These are phyloP conservation scores for Sarcomyxa edulis DNA, from an alignment of 768 basidiomycete genomes.

Conservation along the genomic window DNA sequence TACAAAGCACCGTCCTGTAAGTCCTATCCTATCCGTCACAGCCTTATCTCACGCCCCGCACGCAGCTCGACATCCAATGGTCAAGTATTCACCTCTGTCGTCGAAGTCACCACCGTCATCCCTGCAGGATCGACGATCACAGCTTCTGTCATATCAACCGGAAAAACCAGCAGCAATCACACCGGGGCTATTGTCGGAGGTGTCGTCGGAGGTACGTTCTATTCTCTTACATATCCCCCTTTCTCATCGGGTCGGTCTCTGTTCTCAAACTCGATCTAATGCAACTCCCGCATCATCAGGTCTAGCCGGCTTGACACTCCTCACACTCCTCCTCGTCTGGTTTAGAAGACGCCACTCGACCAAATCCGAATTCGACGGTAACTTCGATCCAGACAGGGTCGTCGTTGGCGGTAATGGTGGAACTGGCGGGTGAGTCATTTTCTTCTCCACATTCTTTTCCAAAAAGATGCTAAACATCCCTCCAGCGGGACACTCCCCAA, in stretches of 20 bases:
- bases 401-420: constrained; percentile 2
- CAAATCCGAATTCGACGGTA: constrained; percentile 30
- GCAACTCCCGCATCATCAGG: constrained; percentile 13
- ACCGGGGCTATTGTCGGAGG: constrained; percentile 46
- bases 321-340: constrained; percentile 19
- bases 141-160: background rate
- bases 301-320: constrained; percentile 20
- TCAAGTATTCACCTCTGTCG: constrained; percentile 19
- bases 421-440: background rate
- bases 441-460: too few relatives aligned
- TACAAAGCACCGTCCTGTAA: constrained; percentile 4
- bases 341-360: constrained; percentile 20
- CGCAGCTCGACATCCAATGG: constrained; percentile 19
- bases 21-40: background rate
- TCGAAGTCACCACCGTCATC: constrained; percentile 20
- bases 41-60: background rate
- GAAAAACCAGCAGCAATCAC: constrained; percentile 12
- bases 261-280: background rate
- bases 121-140: constrained; percentile 19
- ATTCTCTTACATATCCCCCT: background rate
- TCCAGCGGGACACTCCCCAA: constrained; percentile 10
- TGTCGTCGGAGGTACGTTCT: constrained; percentile 39
- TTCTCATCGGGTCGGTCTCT: background rate
- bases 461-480: background rate
- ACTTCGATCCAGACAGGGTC: constrained; percentile 32